phyloP scores from a whole-genome alignment of 1,284 basidiomycete genomes.

The Ganoderma sinense region DNA sequence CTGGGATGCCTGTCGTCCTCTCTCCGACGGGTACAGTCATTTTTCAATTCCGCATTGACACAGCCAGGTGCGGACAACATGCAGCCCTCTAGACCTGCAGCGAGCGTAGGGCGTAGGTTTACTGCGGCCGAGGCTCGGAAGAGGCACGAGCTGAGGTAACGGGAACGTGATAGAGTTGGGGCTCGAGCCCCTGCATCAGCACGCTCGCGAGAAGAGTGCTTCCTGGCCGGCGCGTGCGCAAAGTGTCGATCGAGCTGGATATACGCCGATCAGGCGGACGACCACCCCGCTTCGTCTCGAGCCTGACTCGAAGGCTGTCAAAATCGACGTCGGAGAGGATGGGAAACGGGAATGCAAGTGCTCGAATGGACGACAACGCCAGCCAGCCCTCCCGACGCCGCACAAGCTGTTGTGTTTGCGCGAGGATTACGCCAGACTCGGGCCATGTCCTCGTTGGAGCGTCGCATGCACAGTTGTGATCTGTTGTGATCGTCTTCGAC shows the following conservation, averaged over 20 bases:
- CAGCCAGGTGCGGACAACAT: background rate
- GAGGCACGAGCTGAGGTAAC: background rate
- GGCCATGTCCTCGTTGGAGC: background rate
- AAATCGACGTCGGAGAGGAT: background rate
- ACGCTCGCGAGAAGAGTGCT: background rate
- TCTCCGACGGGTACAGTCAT: background rate
- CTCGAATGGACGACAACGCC: background rate
- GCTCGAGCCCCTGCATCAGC: background rate
- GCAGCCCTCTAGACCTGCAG: background rate
- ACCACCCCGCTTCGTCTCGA: background rate
- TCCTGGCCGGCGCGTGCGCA: background rate
- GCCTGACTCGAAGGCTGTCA: background rate
- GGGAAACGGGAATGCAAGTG: background rate
- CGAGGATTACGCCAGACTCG: background rate
- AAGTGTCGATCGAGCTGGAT: background rate
- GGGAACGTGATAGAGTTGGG: background rate
- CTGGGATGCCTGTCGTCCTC: background rate
- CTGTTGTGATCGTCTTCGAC: conserved; percentile 4
- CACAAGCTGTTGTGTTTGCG: background rate
- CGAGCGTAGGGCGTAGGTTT: background rate
- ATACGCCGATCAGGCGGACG: background rate
- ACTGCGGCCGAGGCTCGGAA: conserved; percentile 1
- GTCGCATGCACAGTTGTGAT: background rate
- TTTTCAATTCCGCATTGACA: background rate
- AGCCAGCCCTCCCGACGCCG: background rate